A percentile compares a stretch with the other conserved stretches of the same genome.
Evolutionary conservation across 257 asterid species (phyloP).

Genomic region (Phtheirospermum japonicum): DNA sequence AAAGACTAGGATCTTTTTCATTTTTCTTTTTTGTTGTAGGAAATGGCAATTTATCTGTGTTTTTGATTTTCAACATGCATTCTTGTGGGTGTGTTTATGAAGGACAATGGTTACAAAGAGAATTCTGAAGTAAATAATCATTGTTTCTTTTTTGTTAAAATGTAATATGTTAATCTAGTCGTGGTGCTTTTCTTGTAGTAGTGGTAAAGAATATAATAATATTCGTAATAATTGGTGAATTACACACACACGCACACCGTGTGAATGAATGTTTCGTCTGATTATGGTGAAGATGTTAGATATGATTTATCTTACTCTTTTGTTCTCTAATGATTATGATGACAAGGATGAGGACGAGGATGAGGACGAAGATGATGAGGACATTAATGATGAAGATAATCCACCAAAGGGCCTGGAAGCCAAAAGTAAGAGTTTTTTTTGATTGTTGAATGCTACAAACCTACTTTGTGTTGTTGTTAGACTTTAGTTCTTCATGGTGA

Average conservation of each 20-base stretch:
- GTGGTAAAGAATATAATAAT: background rate
- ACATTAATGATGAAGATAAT: constrained; percentile 43
- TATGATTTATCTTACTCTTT: constrained; percentile 10
- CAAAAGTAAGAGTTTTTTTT: constrained; percentile 51
- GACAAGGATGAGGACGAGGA: constrained; percentile 46
- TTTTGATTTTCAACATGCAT: constrained; percentile 4
- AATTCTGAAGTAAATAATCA: background rate
- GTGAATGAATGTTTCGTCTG: constrained; percentile 16
- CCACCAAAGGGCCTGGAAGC: constrained; percentile 64
- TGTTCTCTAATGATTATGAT: constrained; percentile 33
- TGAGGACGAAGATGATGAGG: constrained; percentile 36
- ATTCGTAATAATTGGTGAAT: background rate
- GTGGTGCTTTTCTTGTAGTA: background rate
- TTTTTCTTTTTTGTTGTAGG: background rate
- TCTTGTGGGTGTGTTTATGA: background rate
- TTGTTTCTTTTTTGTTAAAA: constrained; percentile 6
- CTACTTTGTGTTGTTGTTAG: background rate
- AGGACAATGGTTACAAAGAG: background rate
- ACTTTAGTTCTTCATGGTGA: background rate
- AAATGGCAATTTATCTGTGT: background rate
- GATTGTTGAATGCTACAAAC: constrained; percentile 19
- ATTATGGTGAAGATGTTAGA: constrained; percentile 3
- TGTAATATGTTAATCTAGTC: background rate
- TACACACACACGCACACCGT: no score
- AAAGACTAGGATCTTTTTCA: background rate